A percentile compares a stretch with the other conserved stretches of the same genome.
These are phyloP conservation scores for Phytophthora cryptogea DNA, from an alignment of 352 stramenopile species.

Conservation along the genomic window DNA sequence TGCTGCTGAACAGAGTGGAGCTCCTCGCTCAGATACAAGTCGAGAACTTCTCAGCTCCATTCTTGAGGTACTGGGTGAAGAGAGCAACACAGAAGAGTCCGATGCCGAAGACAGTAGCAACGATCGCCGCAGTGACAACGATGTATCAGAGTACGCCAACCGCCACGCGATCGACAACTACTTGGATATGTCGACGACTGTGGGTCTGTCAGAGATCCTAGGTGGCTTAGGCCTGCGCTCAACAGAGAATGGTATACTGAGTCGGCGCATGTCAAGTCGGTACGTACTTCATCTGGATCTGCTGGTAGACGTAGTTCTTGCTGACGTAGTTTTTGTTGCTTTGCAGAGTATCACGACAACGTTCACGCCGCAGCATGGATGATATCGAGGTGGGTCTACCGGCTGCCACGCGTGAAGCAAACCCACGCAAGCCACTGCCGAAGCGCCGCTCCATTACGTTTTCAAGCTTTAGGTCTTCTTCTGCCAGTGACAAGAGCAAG, in stretches of 20 bases:
- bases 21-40: constrained; percentile 1
- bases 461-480: constrained; percentile 48
- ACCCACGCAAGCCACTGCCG: constrained; percentile 45
- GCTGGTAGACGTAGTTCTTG: neutral
- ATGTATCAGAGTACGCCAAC: constrained; percentile 60
- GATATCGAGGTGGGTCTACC: constrained; percentile 81
- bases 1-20: constrained; percentile 12
- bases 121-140: constrained; percentile 35
- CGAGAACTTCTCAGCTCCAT: constrained; percentile 21
- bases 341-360: constrained; percentile 20
- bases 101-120: constrained; percentile 29
- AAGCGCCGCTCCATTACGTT: constrained; percentile 85
- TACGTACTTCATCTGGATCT: constrained; percentile 16
- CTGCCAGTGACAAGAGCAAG: constrained; percentile 26
- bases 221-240: constrained; percentile 55
- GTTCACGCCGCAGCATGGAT: constrained; percentile 58
- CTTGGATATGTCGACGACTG: constrained; percentile 80
- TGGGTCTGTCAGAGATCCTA: constrained; percentile 71
- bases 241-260: constrained; percentile 53
- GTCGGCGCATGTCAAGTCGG: constrained; percentile 56
- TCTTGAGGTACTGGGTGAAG: constrained; percentile 25
- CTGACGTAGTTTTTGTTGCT: constrained; percentile 6
- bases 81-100: constrained; percentile 39
- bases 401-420: constrained; percentile 48
- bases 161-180: constrained; percentile 87